Evolutionary conservation across 371 early-diverging fungal species (phyloP).

Genomic region (Rhizopus stolonifer): DNA sequence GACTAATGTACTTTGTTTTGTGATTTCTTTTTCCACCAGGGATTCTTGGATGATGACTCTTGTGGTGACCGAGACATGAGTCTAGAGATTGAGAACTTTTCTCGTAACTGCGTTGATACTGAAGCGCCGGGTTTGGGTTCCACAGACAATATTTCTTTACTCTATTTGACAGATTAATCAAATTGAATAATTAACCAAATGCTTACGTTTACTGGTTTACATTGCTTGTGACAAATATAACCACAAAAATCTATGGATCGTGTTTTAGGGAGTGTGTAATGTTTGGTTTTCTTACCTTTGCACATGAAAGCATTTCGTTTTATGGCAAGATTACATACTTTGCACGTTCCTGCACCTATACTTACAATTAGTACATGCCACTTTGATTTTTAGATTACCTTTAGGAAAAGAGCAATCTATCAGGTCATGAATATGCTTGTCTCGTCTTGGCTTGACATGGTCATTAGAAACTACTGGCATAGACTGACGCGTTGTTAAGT

Average conservation of each 20-base stretch:
- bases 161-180: neutral
- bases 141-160: neutral
- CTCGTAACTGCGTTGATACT: constrained; percentile 37
- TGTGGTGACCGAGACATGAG: constrained; percentile 11
- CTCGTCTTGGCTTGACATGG: constrained; percentile 3
- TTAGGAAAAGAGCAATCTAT: constrained; percentile 49
- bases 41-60: neutral
- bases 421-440: constrained; percentile 27
- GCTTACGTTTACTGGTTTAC: constrained; percentile 18
- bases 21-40: constrained; percentile 2
- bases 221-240: constrained; percentile 45
- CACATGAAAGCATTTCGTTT: constrained; percentile 43
- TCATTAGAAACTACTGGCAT: neutral
- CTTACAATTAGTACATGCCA: neutral
- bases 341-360: constrained; percentile 36
- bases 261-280: neutral
- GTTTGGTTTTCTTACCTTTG: constrained; percentile 24
- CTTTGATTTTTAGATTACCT: constrained; percentile 15
- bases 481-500: constrained; percentile 5
- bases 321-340: constrained; percentile 36
- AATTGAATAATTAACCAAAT: neutral
- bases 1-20: neutral
- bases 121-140: constrained; percentile 31
- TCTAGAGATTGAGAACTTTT: constrained; percentile 32
- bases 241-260: constrained; percentile 29